Evolutionary conservation across 2,329 filamentous ascomycete genomes (phyloP).

Genomic region (Cytospora piceicola): DNA sequence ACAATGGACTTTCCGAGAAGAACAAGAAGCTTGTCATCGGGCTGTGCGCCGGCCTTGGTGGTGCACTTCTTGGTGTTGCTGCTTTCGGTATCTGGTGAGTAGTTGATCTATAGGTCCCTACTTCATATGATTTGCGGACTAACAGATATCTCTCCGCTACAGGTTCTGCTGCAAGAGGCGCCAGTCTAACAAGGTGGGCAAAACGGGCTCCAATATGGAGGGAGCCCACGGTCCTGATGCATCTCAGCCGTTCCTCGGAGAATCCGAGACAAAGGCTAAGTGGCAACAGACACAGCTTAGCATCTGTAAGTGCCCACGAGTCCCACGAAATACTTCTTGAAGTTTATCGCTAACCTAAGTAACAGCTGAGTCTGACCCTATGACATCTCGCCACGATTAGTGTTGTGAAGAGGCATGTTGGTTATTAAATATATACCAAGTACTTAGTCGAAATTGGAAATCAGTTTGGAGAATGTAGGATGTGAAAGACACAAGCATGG

Average conservation of each 20-base stretch:
- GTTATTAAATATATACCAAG: no score
- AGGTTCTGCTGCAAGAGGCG: conserved; percentile 16
- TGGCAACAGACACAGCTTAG: conserved; percentile 13
- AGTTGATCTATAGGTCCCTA: not conserved
- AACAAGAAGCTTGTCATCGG: conserved; percentile 29
- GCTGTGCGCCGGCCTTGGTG: conserved; percentile 25
- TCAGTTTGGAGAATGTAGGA: not conserved
- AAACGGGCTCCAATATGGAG: not conserved
- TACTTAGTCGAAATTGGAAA: not conserved
- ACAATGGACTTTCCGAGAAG: conserved; percentile 16
- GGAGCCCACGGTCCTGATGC: not conserved
- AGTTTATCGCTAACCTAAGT: not conserved
- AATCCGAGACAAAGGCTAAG: not conserved
- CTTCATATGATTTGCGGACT: not conserved
- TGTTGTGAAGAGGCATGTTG: no score
- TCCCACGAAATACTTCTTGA: not conserved
- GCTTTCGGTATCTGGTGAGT: conserved; percentile 15
- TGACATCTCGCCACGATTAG: not conserved
- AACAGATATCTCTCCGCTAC: not conserved
- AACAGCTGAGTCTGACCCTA: not conserved
- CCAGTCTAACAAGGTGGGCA: not conserved
- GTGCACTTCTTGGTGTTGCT: conserved; percentile 10
- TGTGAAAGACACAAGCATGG: not conserved
- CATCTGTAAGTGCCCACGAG: not conserved
- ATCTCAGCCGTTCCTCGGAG: conserved; percentile 14